These are phyloP conservation scores for Neurospora sp. DNA, from an alignment of 495 filamentous ascomycete species.

Conservation along the genomic window DNA sequence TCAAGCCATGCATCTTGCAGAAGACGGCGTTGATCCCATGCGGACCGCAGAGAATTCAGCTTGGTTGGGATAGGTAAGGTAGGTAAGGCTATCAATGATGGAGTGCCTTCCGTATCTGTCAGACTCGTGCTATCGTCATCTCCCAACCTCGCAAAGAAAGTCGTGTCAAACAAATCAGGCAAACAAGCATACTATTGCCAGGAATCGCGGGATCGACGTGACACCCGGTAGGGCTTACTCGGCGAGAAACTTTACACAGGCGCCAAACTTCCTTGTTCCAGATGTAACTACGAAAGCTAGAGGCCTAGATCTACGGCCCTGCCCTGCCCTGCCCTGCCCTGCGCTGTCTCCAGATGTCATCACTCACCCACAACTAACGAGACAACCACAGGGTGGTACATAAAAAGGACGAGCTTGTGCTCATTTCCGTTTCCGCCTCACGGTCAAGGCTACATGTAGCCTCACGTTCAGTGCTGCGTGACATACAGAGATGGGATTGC, in stretches of 20 bases:
- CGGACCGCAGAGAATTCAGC: neutral
- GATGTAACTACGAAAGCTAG: neutral
- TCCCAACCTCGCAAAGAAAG: neutral
- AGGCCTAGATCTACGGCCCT: neutral
- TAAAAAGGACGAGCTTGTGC: neutral
- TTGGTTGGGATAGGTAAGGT: neutral
- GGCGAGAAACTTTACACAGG: neutral
- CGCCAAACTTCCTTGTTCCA: neutral
- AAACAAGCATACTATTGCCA: neutral
- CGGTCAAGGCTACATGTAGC: neutral
- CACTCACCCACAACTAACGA: neutral
- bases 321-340: neutral
- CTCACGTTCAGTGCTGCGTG: neutral
- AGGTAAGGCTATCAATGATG: neutral
- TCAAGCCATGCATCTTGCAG: neutral
- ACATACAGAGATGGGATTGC: neutral
- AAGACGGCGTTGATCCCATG: neutral
- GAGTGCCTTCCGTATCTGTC: neutral
- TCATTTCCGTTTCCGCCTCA: neutral
- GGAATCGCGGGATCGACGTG: neutral
- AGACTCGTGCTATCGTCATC: neutral
- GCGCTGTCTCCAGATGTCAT: neutral
- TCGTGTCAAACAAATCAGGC: neutral
- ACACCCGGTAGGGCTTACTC: neutral
- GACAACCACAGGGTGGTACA: neutral